Percentiles rank a stretch among this genome's conserved stretches.
phyloP scores from a whole-genome alignment of 2,329 filamentous ascomycete genomes.

The Ploettnerulaceae sp. region DNA sequence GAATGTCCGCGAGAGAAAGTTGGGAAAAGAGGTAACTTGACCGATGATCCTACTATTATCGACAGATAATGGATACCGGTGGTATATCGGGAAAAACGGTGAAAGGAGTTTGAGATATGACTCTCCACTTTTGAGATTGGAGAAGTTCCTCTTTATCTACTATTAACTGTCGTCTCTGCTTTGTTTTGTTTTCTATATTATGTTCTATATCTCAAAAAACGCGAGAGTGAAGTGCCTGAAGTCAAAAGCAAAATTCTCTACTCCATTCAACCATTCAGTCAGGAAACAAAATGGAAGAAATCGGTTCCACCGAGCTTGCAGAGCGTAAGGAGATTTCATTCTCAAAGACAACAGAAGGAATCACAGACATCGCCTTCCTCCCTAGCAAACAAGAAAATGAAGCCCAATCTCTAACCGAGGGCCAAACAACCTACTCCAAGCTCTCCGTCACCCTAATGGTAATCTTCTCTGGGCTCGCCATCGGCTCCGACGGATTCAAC shows the following conservation, averaged over 20 bases:
- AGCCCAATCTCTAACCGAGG: slow-evolving; percentile 4
- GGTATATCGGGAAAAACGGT: not conserved
- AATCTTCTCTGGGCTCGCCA: slow-evolving; percentile 40
- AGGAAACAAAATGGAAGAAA: not conserved
- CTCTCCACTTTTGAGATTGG: too few relatives aligned
- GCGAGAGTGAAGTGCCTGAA: too few relatives aligned
- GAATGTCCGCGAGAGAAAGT: not conserved
- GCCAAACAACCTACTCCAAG: slow-evolving; percentile 35
- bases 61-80: not conserved
- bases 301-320: slow-evolving; percentile 1
- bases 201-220: not conserved
- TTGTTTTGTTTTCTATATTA: not conserved
- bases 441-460: slow-evolving; percentile 41
- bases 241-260: too few relatives aligned
- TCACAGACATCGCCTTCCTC: not conserved
- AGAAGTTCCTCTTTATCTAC: too few relatives aligned
- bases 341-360: slow-evolving; percentile 1
- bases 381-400: slow-evolving; percentile 8
- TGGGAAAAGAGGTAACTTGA: not conserved
- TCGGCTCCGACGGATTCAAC: slow-evolving; percentile 44
- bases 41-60: not conserved
- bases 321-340: slow-evolving; percentile 2
- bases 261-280: too few relatives aligned
- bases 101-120: not conserved
- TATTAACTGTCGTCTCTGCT: not conserved